These are phyloP conservation scores for Prunus yedoensis DNA, from an alignment of 331 rosid genomes.

Conservation along the genomic window DNA sequence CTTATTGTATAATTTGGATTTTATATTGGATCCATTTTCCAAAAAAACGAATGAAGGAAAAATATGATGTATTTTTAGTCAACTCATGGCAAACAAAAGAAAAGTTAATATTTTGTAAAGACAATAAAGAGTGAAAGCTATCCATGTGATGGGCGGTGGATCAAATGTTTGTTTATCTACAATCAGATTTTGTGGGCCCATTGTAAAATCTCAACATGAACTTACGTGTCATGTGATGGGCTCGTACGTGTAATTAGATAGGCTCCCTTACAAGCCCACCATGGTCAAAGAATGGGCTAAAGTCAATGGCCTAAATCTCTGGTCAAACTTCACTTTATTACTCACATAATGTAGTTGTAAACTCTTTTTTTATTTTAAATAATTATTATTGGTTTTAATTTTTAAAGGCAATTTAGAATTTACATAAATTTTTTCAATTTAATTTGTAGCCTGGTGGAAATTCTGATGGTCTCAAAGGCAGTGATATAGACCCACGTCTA, in stretches of 20 bases:
- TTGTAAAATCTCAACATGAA: not conserved
- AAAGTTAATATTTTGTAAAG: not conserved
- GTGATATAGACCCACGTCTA: constrained; percentile 59
- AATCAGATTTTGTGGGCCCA: constrained; percentile 7
- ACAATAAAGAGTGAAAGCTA: not conserved
- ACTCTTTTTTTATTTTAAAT: not conserved
- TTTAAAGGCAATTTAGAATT: too few species aligned
- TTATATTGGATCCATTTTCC: not conserved
- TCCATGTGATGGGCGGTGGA: constrained; percentile 16
- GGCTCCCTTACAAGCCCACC: not conserved
- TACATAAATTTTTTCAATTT: constrained; percentile 2
- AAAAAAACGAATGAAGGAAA: too few species aligned
- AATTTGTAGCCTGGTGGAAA: constrained; percentile 48
- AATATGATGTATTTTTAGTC: not conserved
- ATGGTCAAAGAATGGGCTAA: not conserved
- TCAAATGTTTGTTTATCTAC: not conserved
- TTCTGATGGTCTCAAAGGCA: constrained; percentile 46
- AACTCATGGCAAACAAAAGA: not conserved
- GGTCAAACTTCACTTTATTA: not conserved
- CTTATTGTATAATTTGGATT: not conserved
- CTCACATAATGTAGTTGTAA: not conserved
- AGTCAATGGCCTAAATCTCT: not conserved
- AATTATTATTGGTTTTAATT: too few species aligned
- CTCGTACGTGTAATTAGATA: not conserved
- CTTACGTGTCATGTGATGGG: not conserved